Evolutionary conservation across 768 basidiomycete species (phyloP).

Genomic region (Lyophyllum semitale): DNA sequence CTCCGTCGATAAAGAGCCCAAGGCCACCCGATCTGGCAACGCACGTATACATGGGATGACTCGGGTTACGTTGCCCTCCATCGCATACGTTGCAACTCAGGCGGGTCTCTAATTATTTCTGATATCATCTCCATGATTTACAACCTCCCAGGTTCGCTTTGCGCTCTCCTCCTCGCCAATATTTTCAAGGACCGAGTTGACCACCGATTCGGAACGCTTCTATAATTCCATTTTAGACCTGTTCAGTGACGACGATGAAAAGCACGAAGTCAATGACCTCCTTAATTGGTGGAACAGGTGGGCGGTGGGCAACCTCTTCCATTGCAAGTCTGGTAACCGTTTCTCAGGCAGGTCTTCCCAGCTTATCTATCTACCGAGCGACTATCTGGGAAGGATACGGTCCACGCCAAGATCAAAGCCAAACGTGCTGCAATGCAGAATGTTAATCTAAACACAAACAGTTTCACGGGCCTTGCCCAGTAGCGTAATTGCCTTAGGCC

Average conservation of each 20-base stretch:
- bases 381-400: not conserved
- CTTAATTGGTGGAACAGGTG: constrained; percentile 15
- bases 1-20: too few relatives aligned
- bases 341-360: not conserved
- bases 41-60: too few relatives aligned
- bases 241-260: not conserved
- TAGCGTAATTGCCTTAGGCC: too few relatives aligned
- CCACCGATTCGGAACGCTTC: not conserved
- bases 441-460: not conserved
- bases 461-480: too few relatives aligned
- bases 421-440: not conserved
- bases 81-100: too few relatives aligned
- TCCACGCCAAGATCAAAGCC: not conserved
- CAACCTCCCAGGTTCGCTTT: not conserved
- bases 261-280: constrained; percentile 12
- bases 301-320: not conserved
- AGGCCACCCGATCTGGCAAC: too few relatives aligned
- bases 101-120: too few relatives aligned
- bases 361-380: not conserved
- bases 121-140: not conserved
- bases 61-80: too few relatives aligned
- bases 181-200: not conserved
- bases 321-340: not conserved
- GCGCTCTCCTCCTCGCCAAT: not conserved
- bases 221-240: not conserved